Conservation (phyloP, 2,329 filamentous ascomycete species). For the Trichoderma citrinoviride region DNA sequence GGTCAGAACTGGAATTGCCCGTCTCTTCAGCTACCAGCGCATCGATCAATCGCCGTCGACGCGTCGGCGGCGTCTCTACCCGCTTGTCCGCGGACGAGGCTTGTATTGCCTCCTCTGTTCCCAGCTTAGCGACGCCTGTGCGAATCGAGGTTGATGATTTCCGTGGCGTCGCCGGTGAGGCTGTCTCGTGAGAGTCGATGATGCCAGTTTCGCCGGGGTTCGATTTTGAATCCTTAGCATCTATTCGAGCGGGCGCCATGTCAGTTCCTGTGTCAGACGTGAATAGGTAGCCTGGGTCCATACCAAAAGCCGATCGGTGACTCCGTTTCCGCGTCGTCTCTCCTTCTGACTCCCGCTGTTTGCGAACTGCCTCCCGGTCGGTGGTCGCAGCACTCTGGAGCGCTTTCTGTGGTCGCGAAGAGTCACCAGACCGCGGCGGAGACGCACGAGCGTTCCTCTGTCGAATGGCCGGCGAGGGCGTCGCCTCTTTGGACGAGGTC, state of each 20-base stretch:
- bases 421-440: neutral
- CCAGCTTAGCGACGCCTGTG: neutral
- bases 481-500: neutral
- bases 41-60: constrained; percentile 21
- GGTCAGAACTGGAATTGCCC: neutral
- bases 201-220: neutral
- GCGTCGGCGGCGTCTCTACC: constrained; percentile 1
- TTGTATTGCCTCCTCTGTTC: neutral
- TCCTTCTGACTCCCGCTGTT: neutral
- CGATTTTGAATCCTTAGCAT: neutral
- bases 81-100: neutral
- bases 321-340: constrained; percentile 1
- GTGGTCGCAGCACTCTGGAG: neutral
- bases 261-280: neutral
- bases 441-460: neutral
- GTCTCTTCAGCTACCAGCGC: constrained; percentile 16
- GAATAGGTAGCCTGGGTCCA: neutral
- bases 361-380: neutral
- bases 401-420: neutral
- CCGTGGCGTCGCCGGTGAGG: neutral
- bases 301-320: constrained; percentile 12
- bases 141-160: neutral
- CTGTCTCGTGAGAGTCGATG: neutral
- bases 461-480: neutral
- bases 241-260: neutral